Percentiles rank a stretch among this genome's conserved stretches.
Evolutionary conservation across 176 grass and related monocot genomes (phyloP).

Genomic region (Aegilops umbellulata): DNA sequence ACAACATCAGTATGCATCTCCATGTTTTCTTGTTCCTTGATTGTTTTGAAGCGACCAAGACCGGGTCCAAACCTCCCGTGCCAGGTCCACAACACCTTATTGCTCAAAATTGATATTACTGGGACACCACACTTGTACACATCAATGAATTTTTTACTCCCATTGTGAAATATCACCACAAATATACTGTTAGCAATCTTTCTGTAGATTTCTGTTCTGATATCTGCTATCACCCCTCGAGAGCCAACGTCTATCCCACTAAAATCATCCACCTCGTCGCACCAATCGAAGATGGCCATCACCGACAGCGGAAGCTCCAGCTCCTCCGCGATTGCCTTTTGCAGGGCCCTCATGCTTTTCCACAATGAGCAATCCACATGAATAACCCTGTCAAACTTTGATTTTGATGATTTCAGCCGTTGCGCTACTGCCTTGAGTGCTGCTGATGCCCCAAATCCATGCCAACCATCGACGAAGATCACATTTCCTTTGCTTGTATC

Average conservation of each 20-base stretch:
- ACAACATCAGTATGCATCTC: neutral
- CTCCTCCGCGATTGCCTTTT: neutral
- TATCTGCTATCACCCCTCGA: neutral
- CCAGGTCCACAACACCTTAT: neutral
- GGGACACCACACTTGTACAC: neutral
- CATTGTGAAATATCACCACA: neutral
- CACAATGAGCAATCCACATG: neutral
- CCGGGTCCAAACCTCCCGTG: neutral
- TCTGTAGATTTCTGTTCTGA: rapidly evolving
- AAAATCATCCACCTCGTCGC: neutral
- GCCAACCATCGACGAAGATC: neutral
- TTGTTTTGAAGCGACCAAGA: too few species aligned
- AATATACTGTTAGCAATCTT: rapidly evolving
- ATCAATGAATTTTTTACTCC: neutral
- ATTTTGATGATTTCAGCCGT: neutral
- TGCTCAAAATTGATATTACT: rapidly evolving
- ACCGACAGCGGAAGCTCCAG: neutral
- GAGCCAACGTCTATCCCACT: neutral
- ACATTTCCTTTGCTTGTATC: neutral
- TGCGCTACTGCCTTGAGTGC: neutral
- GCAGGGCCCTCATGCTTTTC: neutral
- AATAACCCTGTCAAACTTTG: neutral
- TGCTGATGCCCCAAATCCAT: neutral
- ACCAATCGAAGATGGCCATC: neutral
- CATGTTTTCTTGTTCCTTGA: too few species aligned